A percentile compares a stretch with the other conserved stretches of the same genome.
Conservation (phyloP, 2,329 filamentous ascomycete species). For the Ascocoryne sarcoides region DNA sequence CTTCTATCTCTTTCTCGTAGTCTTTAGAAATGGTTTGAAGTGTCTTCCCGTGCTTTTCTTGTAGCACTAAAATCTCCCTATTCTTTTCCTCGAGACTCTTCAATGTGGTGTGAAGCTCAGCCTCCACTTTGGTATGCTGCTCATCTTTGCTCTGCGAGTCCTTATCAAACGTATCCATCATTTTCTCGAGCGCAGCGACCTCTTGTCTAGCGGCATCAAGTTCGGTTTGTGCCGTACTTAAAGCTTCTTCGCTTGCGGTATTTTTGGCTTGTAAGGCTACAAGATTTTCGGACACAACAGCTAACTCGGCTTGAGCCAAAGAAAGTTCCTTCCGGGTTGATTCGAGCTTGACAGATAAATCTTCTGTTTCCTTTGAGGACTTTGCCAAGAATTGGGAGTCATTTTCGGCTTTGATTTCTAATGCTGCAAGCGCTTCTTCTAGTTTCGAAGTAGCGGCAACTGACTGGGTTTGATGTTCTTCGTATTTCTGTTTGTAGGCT, state of each 20-base stretch:
- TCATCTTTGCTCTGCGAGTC: constrained; percentile 31
- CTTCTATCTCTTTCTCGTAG: constrained; percentile 57
- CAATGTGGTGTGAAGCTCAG: constrained; percentile 21
- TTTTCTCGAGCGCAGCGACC: constrained; percentile 39
- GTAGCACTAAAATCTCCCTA: constrained; percentile 36
- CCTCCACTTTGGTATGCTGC: constrained; percentile 20
- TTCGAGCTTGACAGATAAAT: constrained; percentile 41
- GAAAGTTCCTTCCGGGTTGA: constrained; percentile 33
- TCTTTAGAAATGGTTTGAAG: constrained; percentile 50
- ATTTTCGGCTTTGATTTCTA: constrained; percentile 39
- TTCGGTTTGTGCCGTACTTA: constrained; percentile 31
- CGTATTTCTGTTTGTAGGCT: constrained; percentile 37
- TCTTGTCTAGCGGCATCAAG: constrained; percentile 34
- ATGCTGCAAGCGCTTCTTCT: constrained; percentile 42
- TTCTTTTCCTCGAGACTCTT: constrained; percentile 26
- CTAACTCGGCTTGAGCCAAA: constrained; percentile 30
- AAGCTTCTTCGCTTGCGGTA: constrained; percentile 34
- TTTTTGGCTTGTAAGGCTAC: constrained; percentile 37
- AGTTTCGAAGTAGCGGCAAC: constrained; percentile 40
- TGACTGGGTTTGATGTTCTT: constrained; percentile 37
- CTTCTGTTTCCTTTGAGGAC: constrained; percentile 35
- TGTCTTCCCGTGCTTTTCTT: constrained; percentile 47
- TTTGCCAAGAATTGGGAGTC: constrained; percentile 13
- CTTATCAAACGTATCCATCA: constrained; percentile 39
- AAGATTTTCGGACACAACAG: constrained; percentile 15